A percentile compares a stretch with the other conserved stretches of the same genome.
Conservation (phyloP, 345 rosid genomes). For the Microthlaspi erraticum region DNA sequence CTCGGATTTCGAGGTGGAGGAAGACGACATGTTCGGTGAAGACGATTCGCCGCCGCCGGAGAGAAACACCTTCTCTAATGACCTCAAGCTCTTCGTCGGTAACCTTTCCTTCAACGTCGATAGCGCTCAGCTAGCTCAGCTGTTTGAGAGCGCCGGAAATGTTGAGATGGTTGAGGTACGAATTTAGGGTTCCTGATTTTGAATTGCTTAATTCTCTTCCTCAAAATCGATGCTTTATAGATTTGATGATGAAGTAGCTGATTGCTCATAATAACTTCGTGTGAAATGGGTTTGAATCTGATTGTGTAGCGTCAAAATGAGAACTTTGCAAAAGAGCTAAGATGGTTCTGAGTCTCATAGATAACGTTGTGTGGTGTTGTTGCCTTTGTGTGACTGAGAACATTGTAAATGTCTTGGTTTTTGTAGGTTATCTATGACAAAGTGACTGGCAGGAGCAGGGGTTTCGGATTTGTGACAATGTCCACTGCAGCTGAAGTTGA, state of each 20-base stretch:
- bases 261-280: not conserved
- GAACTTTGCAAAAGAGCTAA: not conserved
- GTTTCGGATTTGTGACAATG: slow-evolving; percentile 98
- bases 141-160: slow-evolving; percentile 83
- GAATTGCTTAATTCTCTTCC: not conserved
- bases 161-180: slow-evolving; percentile 98
- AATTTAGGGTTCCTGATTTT: slow-evolving; percentile 16
- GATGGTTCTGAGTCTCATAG: not conserved
- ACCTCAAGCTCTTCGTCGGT: slow-evolving; percentile 92
- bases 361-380: not conserved
- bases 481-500: slow-evolving; percentile 74
- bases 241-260: not conserved
- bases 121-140: slow-evolving; percentile 88
- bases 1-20: slow-evolving; percentile 72
- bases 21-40: slow-evolving; percentile 50
- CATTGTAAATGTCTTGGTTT: slow-evolving; percentile 8
- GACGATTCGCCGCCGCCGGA: slow-evolving; percentile 43
- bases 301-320: not conserved
- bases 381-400: not conserved
- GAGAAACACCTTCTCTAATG: slow-evolving; percentile 61
- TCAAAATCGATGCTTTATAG: not conserved
- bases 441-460: slow-evolving; percentile 93
- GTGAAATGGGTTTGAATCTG: slow-evolving; percentile 14
- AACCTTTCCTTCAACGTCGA: slow-evolving; percentile 89
- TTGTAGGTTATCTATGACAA: slow-evolving; percentile 93